A percentile compares a stretch with the other conserved stretches of the same genome.
phyloP scores from a whole-genome alignment of 31 red algal species.

The Odonthalia washingtoniensis region DNA sequence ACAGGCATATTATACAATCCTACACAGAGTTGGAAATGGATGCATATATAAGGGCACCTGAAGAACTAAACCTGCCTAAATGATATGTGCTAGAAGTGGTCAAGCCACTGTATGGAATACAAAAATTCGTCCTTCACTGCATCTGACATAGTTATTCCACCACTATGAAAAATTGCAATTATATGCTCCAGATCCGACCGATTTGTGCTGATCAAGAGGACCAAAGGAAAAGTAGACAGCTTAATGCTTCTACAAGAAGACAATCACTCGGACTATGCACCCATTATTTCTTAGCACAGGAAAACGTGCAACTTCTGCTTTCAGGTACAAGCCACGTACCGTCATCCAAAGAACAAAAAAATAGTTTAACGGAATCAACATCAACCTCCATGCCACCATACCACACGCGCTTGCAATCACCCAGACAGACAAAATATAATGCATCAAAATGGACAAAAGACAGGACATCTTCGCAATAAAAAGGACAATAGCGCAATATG shows the following conservation, averaged over 20 bases:
- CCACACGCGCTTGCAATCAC: not conserved
- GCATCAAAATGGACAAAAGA: not conserved
- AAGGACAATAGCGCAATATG: not conserved
- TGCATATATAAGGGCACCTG: not conserved
- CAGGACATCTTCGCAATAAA: not conserved
- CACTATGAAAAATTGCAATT: not conserved
- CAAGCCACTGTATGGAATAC: too few relatives aligned
- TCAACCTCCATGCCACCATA: too few relatives aligned
- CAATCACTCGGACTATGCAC: not conserved
- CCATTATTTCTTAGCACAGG: not conserved
- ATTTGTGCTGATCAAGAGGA: not conserved
- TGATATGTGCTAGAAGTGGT: not conserved
- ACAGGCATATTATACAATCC: not conserved
- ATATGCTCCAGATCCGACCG: not conserved
- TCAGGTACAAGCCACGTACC: too few relatives aligned
- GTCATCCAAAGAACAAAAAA: too few relatives aligned
- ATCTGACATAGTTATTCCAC: not conserved
- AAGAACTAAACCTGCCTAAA: not conserved
- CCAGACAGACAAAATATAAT: not conserved
- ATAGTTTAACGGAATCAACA: too few relatives aligned
- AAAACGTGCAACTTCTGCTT: not conserved
- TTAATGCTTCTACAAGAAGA: not conserved
- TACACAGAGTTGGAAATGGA: not conserved
- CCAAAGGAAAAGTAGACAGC: not conserved
- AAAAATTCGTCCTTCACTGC: too few relatives aligned